Evolutionary conservation across 192 early-diverging fungal genomes (phyloP).

Genomic region (Rhizophagus clarus): DNA sequence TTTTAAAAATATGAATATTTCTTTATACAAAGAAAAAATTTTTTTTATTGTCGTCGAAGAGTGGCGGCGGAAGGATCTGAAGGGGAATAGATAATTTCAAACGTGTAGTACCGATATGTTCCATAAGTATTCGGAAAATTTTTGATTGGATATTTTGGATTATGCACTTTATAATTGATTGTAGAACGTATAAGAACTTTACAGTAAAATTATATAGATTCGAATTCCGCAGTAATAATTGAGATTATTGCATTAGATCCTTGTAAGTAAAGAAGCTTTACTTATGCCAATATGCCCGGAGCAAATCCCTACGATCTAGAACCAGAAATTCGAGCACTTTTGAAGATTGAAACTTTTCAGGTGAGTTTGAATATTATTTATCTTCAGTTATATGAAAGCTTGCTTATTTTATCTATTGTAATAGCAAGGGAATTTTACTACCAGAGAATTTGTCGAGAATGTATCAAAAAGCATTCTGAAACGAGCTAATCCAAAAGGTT

Average conservation of each 20-base stretch:
- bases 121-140: neutral
- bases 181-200: too few species aligned
- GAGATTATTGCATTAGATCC: too few species aligned
- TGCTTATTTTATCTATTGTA: neutral
- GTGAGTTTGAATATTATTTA: slow-evolving; percentile 20
- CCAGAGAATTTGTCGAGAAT: slow-evolving; percentile 62
- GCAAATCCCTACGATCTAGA: slow-evolving; percentile 46
- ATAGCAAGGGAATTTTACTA: slow-evolving; percentile 52
- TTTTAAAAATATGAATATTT: neutral
- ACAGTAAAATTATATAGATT: neutral
- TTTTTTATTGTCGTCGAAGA: neutral
- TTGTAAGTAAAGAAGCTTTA: neutral
- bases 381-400: too few species aligned
- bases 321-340: slow-evolving; percentile 43
- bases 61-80: neutral
- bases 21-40: neutral
- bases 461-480: slow-evolving; percentile 51
- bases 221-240: neutral
- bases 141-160: neutral
- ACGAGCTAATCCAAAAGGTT: slow-evolving; percentile 46
- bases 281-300: neutral
- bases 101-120: neutral
- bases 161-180: neutral
- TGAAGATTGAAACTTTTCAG: slow-evolving; percentile 52
- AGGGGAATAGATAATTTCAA: neutral